Base-by-base conservation (phyloP, 345 rosid genomes). In the Citrus unshiu region DNA sequence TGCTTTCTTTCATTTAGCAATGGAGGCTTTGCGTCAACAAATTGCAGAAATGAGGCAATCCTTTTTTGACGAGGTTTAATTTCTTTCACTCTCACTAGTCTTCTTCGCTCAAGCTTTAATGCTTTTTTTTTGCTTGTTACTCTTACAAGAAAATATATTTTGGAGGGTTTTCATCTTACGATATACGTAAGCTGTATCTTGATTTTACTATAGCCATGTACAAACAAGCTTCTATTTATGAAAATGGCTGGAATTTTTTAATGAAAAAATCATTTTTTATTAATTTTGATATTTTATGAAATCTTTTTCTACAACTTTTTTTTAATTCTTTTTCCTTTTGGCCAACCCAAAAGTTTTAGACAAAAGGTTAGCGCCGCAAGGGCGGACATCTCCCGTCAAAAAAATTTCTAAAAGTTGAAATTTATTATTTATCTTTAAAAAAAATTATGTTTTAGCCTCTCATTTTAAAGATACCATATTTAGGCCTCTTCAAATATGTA, bases 1-100 rank as follows among this genome's bases (percentile, higher is more conserved):
- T 67, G 7, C 25, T 54, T 32, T 30, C 25, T 27, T 40, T 43
- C 39, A 25, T 29, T 43, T 9, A 75, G 4, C 40, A 64, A 76
- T 76, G 78, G 78, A 32, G 62, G 22, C 49, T 40, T 56, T 63
- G 32, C 65, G 24, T 56, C 63, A 78, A 54, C 57, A 56, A 25
- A 25, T 81, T 71, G n/a, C 35, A 3, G 22, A 35, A 40, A 65
- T 73, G 67, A 65, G 60, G 32, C 67, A 79, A 64, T 79, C 74
- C 49, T 79, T 79, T 14, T 58, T 78, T 6, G 79, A 83, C 81
- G 79, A 87, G 88, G 88, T 87, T 43, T 63, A 27, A 63, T 30
- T 30, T 46, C 73, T 70, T 22, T 43, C 21, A 4, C 62, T 27
- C 16, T 60, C 29, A 16, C 58, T 18, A 18, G n/a, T 35, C 24